Percentiles rank a stretch among this genome's conserved stretches.
Conservation (phyloP, 306 rosid genomes). For the Vachellia pachyceras region DNA sequence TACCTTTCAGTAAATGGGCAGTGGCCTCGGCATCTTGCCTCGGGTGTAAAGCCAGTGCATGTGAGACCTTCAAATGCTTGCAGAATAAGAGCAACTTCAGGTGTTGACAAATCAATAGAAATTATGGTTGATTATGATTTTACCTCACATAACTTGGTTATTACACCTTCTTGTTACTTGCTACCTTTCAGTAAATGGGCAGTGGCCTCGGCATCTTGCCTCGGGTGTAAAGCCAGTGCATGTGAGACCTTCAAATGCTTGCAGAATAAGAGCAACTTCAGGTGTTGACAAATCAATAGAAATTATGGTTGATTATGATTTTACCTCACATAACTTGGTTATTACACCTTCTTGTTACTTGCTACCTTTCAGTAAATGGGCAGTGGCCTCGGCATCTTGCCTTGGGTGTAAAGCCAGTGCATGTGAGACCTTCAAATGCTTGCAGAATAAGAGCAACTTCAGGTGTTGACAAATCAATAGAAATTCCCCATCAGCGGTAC, state of each 20-base stretch:
- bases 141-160: conserved; percentile 11
- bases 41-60: conserved; percentile 51
- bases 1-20: conserved; percentile 55
- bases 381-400: conserved; percentile 56
- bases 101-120: conserved; percentile 50
- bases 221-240: conserved; percentile 51
- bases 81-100: conserved; percentile 67
- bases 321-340: conserved; percentile 9
- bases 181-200: conserved; percentile 53
- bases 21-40: conserved; percentile 54
- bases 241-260: conserved; percentile 53
- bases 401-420: conserved; percentile 51
- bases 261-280: conserved; percentile 67
- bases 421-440: conserved; percentile 54
- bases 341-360: conserved; percentile 16
- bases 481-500: conserved; percentile 84
- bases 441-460: conserved; percentile 67
- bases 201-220: conserved; percentile 55
- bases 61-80: conserved; percentile 53
- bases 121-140: conserved; percentile 32
- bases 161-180: conserved; percentile 15
- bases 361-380: conserved; percentile 51
- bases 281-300: conserved; percentile 49
- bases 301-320: conserved; percentile 18
- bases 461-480: conserved; percentile 46